Percentiles rank a stretch among this genome's conserved stretches.
These are phyloP conservation scores for Malus hybrid DNA, from an alignment of 331 rosid species.

Conservation along the genomic window DNA sequence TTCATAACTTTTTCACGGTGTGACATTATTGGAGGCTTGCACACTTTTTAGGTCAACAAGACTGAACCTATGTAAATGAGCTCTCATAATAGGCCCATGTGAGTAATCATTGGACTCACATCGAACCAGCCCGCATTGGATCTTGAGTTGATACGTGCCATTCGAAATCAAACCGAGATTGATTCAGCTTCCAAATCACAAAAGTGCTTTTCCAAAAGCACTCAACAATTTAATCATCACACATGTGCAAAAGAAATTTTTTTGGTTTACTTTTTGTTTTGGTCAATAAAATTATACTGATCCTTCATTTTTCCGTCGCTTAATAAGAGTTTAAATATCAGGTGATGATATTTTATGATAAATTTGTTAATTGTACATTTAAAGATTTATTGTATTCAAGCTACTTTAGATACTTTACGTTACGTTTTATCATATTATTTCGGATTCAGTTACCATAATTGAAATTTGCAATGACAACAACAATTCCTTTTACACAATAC, in stretches of 20 bases:
- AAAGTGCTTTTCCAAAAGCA: background rate
- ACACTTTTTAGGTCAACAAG: background rate
- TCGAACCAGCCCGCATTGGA: background rate
- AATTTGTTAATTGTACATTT: no score
- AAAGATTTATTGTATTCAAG: background rate
- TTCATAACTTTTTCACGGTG: background rate
- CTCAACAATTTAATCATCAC: background rate
- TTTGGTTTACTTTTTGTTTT: background rate
- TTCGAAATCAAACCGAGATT: background rate
- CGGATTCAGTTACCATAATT: background rate
- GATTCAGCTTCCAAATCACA: background rate
- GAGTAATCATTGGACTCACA: background rate
- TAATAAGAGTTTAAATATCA: no score
- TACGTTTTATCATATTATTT: background rate
- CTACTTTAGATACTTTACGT: background rate
- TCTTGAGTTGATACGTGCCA: background rate
- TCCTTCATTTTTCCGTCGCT: background rate
- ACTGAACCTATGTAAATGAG: background rate
- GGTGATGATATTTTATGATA: no score
- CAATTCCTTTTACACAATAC: no score
- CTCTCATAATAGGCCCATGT: background rate
- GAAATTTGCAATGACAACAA: no score
- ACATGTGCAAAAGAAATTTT: background rate
- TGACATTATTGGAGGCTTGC: background rate
- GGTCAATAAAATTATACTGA: background rate